Percentiles rank a stretch among this genome's conserved stretches.
Evolutionary conservation across 495 filamentous ascomycete species (phyloP).

Genomic region (Halenospora varia): DNA sequence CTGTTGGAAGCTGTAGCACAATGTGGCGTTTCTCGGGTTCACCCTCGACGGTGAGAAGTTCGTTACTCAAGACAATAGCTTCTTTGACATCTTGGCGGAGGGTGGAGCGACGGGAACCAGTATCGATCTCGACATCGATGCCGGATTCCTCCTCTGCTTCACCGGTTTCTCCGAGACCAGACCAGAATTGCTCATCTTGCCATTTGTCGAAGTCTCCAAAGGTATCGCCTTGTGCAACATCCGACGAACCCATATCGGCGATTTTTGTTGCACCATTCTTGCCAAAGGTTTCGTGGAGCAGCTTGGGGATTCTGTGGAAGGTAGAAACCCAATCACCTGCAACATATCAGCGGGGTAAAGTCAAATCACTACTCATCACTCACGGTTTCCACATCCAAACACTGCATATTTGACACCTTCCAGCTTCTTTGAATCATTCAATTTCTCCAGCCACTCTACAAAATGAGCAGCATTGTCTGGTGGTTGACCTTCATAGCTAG

Average conservation of each 20-base stretch:
- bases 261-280: slow-evolving; percentile 51
- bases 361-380: background rate
- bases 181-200: slow-evolving; percentile 63
- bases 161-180: slow-evolving; percentile 42
- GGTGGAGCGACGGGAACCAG: slow-evolving; percentile 52
- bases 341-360: background rate
- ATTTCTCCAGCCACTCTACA: slow-evolving; percentile 55
- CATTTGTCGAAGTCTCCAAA: slow-evolving; percentile 71
- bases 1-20: slow-evolving; percentile 60
- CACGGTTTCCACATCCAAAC: slow-evolving; percentile 56
- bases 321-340: slow-evolving; percentile 61
- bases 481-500: slow-evolving; percentile 72
- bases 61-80: slow-evolving; percentile 52
- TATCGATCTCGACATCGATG: slow-evolving; percentile 53
- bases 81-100: slow-evolving; percentile 64
- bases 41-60: slow-evolving; percentile 48
- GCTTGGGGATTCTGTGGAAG: slow-evolving; percentile 67
- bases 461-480: slow-evolving; percentile 72
- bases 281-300: slow-evolving; percentile 49
- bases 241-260: slow-evolving; percentile 51
- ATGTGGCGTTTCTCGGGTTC: slow-evolving; percentile 61
- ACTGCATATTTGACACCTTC: slow-evolving; percentile 57
- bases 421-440: slow-evolving; percentile 44
- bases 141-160: slow-evolving; percentile 29
- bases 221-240: slow-evolving; percentile 60